These are phyloP conservation scores for Luffa acutangula DNA, from an alignment of 306 rosid genomes.

Conservation along the genomic window DNA sequence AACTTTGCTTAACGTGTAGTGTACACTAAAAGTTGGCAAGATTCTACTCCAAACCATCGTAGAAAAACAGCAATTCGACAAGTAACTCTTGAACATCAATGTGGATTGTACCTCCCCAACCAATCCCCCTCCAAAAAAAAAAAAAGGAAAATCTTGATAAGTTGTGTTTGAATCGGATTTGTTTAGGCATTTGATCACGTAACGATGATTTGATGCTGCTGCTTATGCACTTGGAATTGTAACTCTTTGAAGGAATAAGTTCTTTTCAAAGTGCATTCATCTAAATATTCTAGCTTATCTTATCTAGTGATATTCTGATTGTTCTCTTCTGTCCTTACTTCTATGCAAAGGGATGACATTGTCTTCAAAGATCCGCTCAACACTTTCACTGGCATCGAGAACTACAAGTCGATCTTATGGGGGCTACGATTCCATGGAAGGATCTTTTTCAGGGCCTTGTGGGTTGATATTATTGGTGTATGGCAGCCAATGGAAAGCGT, in stretches of 20 bases:
- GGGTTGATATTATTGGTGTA: conserved; percentile 57
- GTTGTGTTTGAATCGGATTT: background rate
- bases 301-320: background rate
- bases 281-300: background rate
- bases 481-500: conserved; percentile 75
- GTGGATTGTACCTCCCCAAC: no score
- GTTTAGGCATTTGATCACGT: background rate
- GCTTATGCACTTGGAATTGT: background rate
- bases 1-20: background rate
- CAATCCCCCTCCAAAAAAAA: no score
- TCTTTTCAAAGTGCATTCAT: background rate
- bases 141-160: background rate
- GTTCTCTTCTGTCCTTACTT: background rate
- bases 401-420: conserved; percentile 74
- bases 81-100: no score
- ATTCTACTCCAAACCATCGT: background rate
- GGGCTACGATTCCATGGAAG: conserved; percentile 70
- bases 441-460: conserved; percentile 68
- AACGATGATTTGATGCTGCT: background rate
- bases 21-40: background rate
- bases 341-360: conserved; percentile 59
- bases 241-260: background rate
- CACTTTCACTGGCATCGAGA: conserved; percentile 65
- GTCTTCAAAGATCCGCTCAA: conserved; percentile 78
- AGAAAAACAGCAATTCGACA: background rate